Conservation (phyloP, 108 stramenopile genomes). For the Nitzschia inconspicua region DNA sequence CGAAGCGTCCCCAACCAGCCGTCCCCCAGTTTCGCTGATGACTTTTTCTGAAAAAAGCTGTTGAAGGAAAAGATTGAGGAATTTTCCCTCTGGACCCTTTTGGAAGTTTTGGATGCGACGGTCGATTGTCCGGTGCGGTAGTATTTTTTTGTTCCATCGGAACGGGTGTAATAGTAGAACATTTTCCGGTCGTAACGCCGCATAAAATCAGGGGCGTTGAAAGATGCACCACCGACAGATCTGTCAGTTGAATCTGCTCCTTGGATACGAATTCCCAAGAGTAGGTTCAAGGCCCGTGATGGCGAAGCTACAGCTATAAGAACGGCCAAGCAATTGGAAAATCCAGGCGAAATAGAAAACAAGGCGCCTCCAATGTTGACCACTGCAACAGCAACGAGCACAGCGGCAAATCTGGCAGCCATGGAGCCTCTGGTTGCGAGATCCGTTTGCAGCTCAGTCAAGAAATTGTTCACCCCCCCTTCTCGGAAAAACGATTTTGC, state of each 20-base stretch:
- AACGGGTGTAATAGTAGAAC: slow-evolving; percentile 24
- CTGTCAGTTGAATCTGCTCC: background rate
- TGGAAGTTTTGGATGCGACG: too few species aligned
- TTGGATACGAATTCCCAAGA: background rate
- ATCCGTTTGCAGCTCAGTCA: slow-evolving; percentile 30
- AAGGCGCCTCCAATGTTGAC: slow-evolving; percentile 44
- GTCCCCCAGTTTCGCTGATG: too few species aligned
- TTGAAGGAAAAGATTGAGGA: too few species aligned
- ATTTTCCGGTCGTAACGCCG: slow-evolving; percentile 18
- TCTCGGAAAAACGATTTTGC: slow-evolving; percentile 10
- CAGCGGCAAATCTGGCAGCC: slow-evolving; percentile 25
- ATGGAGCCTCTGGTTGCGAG: slow-evolving; percentile 12
- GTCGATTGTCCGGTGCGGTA: slow-evolving; percentile 36
- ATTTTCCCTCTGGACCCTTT: too few species aligned
- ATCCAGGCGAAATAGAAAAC: slow-evolving; percentile 40
- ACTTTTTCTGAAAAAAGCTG: too few species aligned
- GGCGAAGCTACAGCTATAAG: slow-evolving; percentile 41
- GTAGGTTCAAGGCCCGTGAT: slow-evolving; percentile 37
- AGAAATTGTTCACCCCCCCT: slow-evolving; percentile 29
- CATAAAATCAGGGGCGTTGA: too few species aligned
- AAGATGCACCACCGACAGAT: too few species aligned
- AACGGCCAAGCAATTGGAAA: slow-evolving; percentile 29
- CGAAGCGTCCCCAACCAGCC: too few species aligned
- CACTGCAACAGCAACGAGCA: slow-evolving; percentile 22
- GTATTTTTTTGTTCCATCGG: slow-evolving; percentile 34